Evolutionary conservation across 345 rosid genomes (phyloP).

Genomic region (Rhizophora apiculata): DNA sequence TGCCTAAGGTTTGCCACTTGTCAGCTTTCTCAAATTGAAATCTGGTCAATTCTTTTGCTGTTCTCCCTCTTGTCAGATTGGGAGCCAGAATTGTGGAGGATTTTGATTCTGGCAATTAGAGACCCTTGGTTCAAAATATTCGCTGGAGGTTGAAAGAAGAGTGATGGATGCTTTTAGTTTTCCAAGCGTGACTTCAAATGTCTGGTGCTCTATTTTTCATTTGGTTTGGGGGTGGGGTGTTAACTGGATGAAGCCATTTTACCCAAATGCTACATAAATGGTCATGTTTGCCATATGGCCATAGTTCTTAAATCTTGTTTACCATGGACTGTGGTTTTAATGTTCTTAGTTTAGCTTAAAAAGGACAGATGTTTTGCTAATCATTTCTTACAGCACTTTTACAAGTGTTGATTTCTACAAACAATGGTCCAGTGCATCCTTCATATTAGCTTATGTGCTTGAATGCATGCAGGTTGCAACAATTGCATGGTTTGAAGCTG

Average conservation of each 20-base stretch:
- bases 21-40: neutral
- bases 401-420: too few species aligned
- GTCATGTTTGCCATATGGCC: neutral
- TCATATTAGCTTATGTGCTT: constrained; percentile 18
- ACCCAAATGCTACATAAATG: neutral
- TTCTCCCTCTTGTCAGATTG: neutral
- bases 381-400: neutral
- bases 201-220: too few species aligned
- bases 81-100: neutral
- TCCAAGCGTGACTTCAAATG: too few species aligned
- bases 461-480: constrained; percentile 76
- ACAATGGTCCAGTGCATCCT: neutral
- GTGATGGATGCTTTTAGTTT: too few species aligned
- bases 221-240: neutral
- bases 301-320: neutral
- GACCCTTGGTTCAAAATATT: neutral
- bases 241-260: too few species aligned
- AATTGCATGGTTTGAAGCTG: constrained; percentile 98
- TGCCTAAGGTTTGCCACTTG: neutral
- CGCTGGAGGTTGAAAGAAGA: neutral
- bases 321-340: neutral
- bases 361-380: neutral
- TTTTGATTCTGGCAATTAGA: neutral
- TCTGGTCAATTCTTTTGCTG: too few species aligned
- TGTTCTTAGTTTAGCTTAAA: neutral